Conservation (phyloP, 2,329 filamentous ascomycete species). For the Fusarium bactridioides region DNA sequence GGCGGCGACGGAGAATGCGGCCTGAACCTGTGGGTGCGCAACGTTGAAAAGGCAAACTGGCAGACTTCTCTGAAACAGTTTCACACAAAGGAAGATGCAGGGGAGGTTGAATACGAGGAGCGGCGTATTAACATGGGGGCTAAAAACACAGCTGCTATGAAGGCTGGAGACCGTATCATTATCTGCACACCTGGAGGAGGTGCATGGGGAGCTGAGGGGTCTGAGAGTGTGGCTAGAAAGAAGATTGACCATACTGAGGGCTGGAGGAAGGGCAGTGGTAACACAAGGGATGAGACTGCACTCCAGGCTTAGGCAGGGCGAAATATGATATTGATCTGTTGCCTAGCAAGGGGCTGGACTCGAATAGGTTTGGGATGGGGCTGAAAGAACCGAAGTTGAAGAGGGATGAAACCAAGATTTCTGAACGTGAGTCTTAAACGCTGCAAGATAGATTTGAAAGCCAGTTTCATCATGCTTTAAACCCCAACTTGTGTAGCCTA, state of each 20-base stretch:
- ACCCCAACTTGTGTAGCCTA: not conserved
- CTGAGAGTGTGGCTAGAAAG: constrained; percentile 59
- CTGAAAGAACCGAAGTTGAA: not conserved
- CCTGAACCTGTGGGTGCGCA: constrained; percentile 86
- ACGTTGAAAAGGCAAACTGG: constrained; percentile 66
- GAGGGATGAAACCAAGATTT: not conserved
- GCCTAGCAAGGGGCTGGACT: not conserved
- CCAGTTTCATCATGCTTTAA: not conserved
- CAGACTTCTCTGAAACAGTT: constrained; percentile 54
- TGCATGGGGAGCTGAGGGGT: constrained; percentile 72
- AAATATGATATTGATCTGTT: not conserved
- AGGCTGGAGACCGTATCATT: constrained; percentile 79
- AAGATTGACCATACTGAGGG: constrained; percentile 62
- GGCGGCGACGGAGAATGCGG: constrained; percentile 82
- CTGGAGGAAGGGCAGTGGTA: constrained; percentile 66
- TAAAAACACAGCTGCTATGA: constrained; percentile 82
- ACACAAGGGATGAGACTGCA: constrained; percentile 64
- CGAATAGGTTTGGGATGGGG: not conserved
- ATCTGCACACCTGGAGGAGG: constrained; percentile 81
- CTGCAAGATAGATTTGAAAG: not conserved
- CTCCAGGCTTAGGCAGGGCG: constrained; percentile 57
- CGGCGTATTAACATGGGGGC: constrained; percentile 76
- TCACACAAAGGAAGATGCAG: constrained; percentile 44
- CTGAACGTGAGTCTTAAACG: not conserved
- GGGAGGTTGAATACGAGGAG: constrained; percentile 60